Base-by-base conservation (phyloP, 2,329 filamentous ascomycete species). In the Graphilbum sp. region DNA sequence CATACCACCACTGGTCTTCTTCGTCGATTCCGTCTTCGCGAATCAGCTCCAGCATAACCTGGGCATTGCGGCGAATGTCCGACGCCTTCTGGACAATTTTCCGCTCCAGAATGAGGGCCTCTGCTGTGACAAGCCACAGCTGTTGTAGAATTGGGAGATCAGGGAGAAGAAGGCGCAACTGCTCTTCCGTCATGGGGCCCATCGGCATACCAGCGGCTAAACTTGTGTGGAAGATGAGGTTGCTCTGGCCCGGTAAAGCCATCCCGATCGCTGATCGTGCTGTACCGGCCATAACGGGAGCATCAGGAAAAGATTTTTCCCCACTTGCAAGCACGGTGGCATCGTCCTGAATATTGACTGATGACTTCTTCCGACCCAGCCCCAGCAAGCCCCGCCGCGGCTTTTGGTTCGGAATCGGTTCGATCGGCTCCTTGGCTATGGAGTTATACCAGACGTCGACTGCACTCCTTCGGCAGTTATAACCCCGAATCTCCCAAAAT, bases 401-500 rank as follows among this genome's bases (percentile, higher is more conserved):
- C 49, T 72, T 76, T 8, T 58, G 40, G 6, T 11, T 24, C 21
- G 21, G 6, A 24, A 61, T 47, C 9, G 62, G 47, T 25, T 67
- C 65, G 6, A 52, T 37, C 17, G 54, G 49, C 9, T 66, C 65
- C 41, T 60, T 66, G 2, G 61, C 59, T 9, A 78, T 53, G 16
- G 58, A 60, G 31, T 62, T 61, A 50, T 69, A 75, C 72, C 72
- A 79, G 5, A 49, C 56, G 47, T 79, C 74, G 15, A 79, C 73
- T 2, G 68, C 66, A 17, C 61, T 61, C 40, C 72, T 63, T 24
- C 74, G 62, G 37, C 60, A 61, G 49, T 75, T 78, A 53, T 79
- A 79, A 2, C 73, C 72, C 48, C 75, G 75, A 30, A 74, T 72
- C 49, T 77, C 72, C 74, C 74, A 79, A 27, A 79, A 63, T 33